phyloP scores from a whole-genome alignment of 495 filamentous ascomycete genomes.

The Penicillium turbatum region DNA sequence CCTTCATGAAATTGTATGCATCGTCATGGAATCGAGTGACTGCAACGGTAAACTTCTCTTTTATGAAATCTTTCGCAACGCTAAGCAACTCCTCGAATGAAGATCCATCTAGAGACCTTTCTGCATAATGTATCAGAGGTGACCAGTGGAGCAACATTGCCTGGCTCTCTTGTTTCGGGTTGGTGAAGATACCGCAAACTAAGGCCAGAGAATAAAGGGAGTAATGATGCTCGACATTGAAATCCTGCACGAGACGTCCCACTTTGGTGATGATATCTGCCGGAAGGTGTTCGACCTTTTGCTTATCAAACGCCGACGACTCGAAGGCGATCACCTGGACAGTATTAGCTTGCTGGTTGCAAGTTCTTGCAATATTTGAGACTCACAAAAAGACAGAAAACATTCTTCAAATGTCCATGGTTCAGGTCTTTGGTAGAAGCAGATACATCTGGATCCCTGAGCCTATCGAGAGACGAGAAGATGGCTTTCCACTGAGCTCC shows the following conservation, averaged over 20 bases:
- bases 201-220: neutral
- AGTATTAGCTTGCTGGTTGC: neutral
- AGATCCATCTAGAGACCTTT: neutral
- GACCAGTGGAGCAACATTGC: conserved; percentile 10
- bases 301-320: neutral
- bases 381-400: conserved; percentile 8
- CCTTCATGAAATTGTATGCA: neutral
- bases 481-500: neutral
- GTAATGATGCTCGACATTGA: neutral
- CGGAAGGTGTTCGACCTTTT: neutral
- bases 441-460: neutral
- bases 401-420: neutral
- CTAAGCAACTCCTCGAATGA: neutral
- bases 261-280: conserved; percentile 1
- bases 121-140: neutral
- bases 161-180: neutral
- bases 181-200: conserved; percentile 4
- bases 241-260: neutral
- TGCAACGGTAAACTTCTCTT: conserved; percentile 1
- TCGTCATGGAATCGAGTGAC: neutral
- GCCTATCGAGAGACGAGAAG: neutral
- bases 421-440: neutral
- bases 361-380: neutral
- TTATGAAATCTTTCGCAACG: neutral
- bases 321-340: conserved; percentile 1